Base-by-base conservation (phyloP, 768 basidiomycete genomes). In the Podaxis sp. region DNA sequence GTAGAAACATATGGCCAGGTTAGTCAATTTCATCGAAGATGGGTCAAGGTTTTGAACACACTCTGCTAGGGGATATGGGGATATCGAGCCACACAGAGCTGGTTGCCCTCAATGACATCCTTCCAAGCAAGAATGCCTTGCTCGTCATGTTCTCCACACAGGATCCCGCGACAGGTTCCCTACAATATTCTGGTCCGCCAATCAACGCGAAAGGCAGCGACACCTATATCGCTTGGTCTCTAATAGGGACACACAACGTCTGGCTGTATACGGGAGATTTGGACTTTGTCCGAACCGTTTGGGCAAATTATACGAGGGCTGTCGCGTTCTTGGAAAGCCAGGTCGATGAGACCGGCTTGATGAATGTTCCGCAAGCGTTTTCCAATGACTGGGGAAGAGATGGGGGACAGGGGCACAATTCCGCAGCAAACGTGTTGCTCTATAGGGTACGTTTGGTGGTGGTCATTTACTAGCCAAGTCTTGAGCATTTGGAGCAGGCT, bases 151-250 rank as follows among this genome's bases (percentile, higher is more conserved):
- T 79, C 66, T 75, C 78, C 2, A 79, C 77, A 0, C 78, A 80
- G 64, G 73, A 82, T 64, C 78, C 80, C 8, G 46, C 43, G 33
- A 62, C 61, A 3, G 61, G 61, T 8, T 55, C 61, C 2, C 46
- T 59, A 5, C 63, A 59, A 50, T 64, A 59, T 55, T 64, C 57
- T 50, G 57, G 63, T 4, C 57, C 63, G 19, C 53, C 57, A 5
- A 58, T 64, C 41, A 59, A 58, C 43, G 61, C 61, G 7, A 55
- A 55, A 50, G 61, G 61, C 24, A 62, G 61, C 51, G 78, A 78
- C 63, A 82, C 82, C 0, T 84, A 83, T 64, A 81, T 82, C 56
- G 71, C 76, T 9, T 83, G 81, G 81, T 80, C 82, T 25, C 73
- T 84, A 62, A 80, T 84, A 57, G 75, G 74, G 4, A 73, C 73